Conservation (phyloP, 108 stramenopile genomes). For the Poteriospumella lacustris region DNA sequence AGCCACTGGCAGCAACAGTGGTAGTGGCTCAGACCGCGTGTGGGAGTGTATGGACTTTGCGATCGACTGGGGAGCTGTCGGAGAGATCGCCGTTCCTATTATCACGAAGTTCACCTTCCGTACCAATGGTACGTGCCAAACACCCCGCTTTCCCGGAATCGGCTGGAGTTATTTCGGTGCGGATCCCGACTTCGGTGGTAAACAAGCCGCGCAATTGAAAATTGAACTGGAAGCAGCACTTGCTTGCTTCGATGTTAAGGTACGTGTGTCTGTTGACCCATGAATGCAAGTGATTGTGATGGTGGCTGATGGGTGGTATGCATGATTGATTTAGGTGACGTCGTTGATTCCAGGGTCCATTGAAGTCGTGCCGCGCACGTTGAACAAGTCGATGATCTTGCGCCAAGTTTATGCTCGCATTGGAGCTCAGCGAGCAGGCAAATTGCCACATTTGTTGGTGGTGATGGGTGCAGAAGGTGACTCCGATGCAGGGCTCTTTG, state of each 20-base stretch:
- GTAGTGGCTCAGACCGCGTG: no score
- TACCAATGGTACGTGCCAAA: slow-evolving; percentile 68
- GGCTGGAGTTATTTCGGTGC: slow-evolving; percentile 95
- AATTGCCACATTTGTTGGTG: background rate
- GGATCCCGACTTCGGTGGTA: slow-evolving; percentile 96
- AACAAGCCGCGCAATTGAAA: slow-evolving; percentile 77
- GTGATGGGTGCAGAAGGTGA: background rate
- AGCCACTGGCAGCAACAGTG: no score
- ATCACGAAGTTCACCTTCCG: slow-evolving; percentile 84
- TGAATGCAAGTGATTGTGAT: background rate
- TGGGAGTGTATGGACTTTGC: slow-evolving; percentile 20
- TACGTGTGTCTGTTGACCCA: slow-evolving; percentile 46
- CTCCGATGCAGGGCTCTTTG: background rate
- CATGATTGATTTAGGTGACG: background rate
- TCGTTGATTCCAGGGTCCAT: slow-evolving; percentile 2
- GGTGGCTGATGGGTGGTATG: background rate
- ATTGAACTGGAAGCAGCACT: slow-evolving; percentile 56
- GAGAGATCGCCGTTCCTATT: slow-evolving; percentile 68
- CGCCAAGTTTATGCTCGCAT: background rate
- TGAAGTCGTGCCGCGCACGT: background rate
- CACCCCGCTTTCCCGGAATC: slow-evolving; percentile 65
- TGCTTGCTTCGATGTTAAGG: slow-evolving; percentile 78
- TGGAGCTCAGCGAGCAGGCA: background rate
- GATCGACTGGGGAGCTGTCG: slow-evolving; percentile 2
- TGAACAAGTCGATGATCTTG: background rate